Conservation (phyloP, 495 filamentous ascomycete species). For the Penicillium turbatum region DNA sequence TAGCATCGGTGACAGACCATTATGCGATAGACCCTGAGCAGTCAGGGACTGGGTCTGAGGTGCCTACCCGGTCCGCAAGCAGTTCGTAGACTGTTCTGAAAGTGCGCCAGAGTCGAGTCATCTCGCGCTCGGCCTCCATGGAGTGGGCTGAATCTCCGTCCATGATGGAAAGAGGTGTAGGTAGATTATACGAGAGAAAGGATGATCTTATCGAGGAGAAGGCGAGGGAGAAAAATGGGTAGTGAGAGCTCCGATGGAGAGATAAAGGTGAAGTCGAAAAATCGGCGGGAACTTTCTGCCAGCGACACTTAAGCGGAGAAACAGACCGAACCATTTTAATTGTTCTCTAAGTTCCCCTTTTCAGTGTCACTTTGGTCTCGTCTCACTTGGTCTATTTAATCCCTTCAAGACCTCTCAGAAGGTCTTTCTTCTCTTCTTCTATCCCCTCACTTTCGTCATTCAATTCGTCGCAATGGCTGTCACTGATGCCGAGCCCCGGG, state of each 20-base stretch:
- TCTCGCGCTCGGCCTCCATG: constrained; percentile 59
- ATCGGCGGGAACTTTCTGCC: constrained; percentile 37
- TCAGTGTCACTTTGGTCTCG: constrained; percentile 18
- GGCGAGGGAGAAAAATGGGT: constrained; percentile 6
- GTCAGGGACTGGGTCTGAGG: not conserved
- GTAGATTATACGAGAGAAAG: not conserved
- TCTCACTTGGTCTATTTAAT: constrained; percentile 12
- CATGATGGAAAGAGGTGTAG: constrained; percentile 31
- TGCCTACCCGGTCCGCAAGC: constrained; percentile 70
- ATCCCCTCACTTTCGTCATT: constrained; percentile 10
- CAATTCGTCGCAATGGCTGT: constrained; percentile 35
- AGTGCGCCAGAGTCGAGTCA: constrained; percentile 77
- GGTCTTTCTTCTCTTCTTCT: constrained; percentile 11
- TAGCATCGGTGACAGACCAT: constrained; percentile 7
- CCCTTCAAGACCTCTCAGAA: constrained; percentile 2
- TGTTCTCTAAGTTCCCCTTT: constrained; percentile 25
- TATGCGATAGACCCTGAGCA: not conserved
- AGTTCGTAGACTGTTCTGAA: constrained; percentile 86
- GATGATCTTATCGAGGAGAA: not conserved
- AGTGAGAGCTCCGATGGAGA: constrained; percentile 6
- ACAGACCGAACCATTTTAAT: constrained; percentile 29
- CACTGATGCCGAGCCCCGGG: constrained; percentile 44
- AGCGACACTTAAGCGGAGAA: constrained; percentile 29
- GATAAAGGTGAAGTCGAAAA: constrained; percentile 27
- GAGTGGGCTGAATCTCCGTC: constrained; percentile 50